Conservation (phyloP, 768 basidiomycete species). For the Xanthoconium purpureum region DNA sequence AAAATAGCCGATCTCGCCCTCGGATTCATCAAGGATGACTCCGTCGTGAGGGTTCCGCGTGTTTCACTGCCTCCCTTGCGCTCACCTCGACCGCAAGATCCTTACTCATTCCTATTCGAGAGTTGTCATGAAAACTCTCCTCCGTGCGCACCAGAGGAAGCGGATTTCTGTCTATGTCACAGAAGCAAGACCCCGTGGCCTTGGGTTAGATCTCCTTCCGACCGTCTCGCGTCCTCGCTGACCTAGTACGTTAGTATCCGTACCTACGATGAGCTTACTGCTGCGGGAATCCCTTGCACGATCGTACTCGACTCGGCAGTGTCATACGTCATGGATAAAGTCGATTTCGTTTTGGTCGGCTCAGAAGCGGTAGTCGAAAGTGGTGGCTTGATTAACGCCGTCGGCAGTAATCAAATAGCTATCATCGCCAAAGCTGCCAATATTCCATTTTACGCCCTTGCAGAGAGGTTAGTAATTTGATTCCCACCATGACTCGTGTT, state of each 20-base stretch:
- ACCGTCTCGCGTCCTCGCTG: not conserved
- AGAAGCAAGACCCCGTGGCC: constrained; percentile 86
- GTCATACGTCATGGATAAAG: constrained; percentile 94
- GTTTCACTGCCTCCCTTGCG: constrained; percentile 11
- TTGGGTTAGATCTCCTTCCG: constrained; percentile 58
- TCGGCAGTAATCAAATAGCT: constrained; percentile 95
- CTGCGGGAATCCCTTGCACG: constrained; percentile 90
- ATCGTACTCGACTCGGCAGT: constrained; percentile 96
- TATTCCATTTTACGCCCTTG: constrained; percentile 95
- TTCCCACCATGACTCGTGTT: constrained; percentile 18
- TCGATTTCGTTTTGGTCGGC: constrained; percentile 93
- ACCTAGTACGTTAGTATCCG: constrained; percentile 56
- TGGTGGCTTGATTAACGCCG: constrained; percentile 87
- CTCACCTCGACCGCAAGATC: constrained; percentile 53
- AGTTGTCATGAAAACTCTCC: constrained; percentile 89
- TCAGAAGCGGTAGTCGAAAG: constrained; percentile 98
- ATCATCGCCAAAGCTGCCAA: constrained; percentile 92
- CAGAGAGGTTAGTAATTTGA: constrained; percentile 65
- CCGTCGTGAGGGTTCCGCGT: constrained; percentile 55
- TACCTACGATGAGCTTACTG: constrained; percentile 83
- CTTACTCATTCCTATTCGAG: constrained; percentile 96
- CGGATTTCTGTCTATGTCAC: constrained; percentile 97
- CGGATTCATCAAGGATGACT: constrained; percentile 93
- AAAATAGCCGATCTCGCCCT: constrained; percentile 89
- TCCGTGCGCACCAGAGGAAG: constrained; percentile 87